Conservation (phyloP, 169 alveolate species). For the Fabrea salina region DNA sequence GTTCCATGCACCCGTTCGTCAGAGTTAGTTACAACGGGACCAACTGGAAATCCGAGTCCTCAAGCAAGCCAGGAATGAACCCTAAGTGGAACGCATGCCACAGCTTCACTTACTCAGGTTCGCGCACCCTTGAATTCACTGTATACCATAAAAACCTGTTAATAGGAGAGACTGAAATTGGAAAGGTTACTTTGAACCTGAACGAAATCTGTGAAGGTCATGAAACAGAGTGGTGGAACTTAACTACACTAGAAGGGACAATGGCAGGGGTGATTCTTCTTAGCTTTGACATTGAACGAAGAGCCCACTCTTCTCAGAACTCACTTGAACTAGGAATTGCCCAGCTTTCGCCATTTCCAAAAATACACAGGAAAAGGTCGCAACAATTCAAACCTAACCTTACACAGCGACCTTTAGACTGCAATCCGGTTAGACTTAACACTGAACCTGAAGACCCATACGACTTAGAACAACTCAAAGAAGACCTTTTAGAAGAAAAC, state of each 20-base stretch:
- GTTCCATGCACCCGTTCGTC: constrained; percentile 18
- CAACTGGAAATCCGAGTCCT: background rate
- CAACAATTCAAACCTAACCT: background rate
- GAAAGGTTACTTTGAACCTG: background rate
- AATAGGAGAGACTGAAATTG: constrained; percentile 13
- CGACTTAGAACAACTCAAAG: background rate
- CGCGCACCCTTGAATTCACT: background rate
- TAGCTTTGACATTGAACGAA: background rate
- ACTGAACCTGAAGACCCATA: constrained; percentile 10
- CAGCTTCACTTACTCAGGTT: background rate
- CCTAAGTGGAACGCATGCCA: constrained; percentile 15
- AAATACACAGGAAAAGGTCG: too few species aligned
- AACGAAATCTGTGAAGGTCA: constrained; percentile 12
- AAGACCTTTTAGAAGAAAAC: background rate
- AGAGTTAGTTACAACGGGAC: background rate
- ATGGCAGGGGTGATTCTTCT: constrained; percentile 3
- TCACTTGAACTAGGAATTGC: too few species aligned
- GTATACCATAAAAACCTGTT: constrained; percentile 21
- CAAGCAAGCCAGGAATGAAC: background rate
- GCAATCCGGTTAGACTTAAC: background rate
- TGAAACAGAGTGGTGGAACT: constrained; percentile 9
- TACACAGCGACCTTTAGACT: background rate
- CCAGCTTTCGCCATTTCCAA: too few species aligned
- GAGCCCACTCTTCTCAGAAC: background rate
- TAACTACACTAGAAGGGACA: background rate